Percentiles rank a stretch among this genome's conserved stretches.
Evolutionary conservation across 768 basidiomycete genomes (phyloP).

Genomic region (Auricularia sp.): DNA sequence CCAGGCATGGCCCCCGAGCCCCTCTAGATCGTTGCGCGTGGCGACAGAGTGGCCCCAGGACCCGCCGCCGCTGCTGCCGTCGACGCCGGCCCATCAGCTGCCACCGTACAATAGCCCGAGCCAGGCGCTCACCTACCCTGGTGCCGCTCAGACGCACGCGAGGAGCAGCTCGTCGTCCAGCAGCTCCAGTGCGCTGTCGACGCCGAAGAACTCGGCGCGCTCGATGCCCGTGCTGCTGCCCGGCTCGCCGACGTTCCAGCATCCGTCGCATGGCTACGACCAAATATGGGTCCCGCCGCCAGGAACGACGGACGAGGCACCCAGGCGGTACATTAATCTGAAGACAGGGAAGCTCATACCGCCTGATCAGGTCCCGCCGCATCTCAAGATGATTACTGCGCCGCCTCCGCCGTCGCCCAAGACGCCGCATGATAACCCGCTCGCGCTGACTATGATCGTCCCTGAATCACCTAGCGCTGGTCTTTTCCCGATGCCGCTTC

Average conservation of each 20-base stretch:
- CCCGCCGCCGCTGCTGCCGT: background rate
- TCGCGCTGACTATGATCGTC: background rate
- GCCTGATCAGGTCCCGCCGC: background rate
- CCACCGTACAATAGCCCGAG: background rate
- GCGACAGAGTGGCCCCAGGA: background rate
- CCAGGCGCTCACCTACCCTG: background rate
- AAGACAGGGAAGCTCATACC: background rate
- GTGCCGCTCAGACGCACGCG: background rate
- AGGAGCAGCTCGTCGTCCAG: background rate
- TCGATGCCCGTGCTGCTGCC: background rate
- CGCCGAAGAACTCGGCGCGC: background rate
- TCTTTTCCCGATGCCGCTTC: background rate
- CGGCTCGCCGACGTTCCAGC: background rate
- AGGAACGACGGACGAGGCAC: background rate
- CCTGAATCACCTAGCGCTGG: background rate
- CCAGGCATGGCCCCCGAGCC: background rate
- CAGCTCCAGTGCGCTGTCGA: background rate
- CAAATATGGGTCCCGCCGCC: background rate
- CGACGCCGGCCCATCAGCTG: background rate
- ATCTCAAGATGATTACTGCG: background rate
- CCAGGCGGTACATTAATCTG: background rate
- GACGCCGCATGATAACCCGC: background rate
- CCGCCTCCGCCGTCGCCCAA: background rate
- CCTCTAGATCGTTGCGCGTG: background rate
- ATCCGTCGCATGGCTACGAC: background rate